Evolutionary conservation across 768 basidiomycete genomes (phyloP), one percentile per base, ranked within the genome.

Genomic region (Termitomyces sp.): DNA sequence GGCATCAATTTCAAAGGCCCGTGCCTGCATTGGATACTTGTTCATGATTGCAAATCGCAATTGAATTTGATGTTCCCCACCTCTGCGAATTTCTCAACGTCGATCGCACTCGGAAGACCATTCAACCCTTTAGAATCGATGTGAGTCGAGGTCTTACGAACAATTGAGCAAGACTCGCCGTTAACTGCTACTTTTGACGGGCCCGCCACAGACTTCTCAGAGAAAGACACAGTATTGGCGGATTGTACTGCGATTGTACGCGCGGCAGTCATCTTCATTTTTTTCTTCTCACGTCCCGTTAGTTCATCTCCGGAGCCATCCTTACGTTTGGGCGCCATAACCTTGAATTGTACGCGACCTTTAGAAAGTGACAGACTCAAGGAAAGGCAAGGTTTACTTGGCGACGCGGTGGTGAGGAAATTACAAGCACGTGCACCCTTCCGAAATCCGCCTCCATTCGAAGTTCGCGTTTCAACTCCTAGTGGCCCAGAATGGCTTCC

Each of bases 1-100:
- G 0, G 95, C 90, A 51, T 84, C 78, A 61, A 98, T 94, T 75
- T 99, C 96, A 69, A 93, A 93, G 7, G 87, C 83, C 61, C 95
- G 83, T 15, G 92, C 85, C 93, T 97, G 60, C n/a, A 43, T 20
- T 34, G 15, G 31, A 37, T 60, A 2, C 37, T 36, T n/a, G 47
- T 34, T 63, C 29, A 55, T 59, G 63, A 65, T 60, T 5, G 25
- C 45, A 9, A 17, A 34, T 51, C 29, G 31, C 31, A 40, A 37
- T 31, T n/a, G n/a, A 53, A 15, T 2, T 58, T 46, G 11, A 36
- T 34, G 38, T 4, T 15, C 57, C 76, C 29, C 52, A 92, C 94
- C 79, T 95, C 88, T 17, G 88, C 83, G 71, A 98, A 96, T 69
- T 83, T 88, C 70, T 96, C 95, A 29, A 96, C 89, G 67, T 96